Percentiles rank a stretch among this genome's conserved stretches.
phyloP scores from a whole-genome alignment of 2,329 filamentous ascomycete species.

The Epichloe aotearoae region DNA sequence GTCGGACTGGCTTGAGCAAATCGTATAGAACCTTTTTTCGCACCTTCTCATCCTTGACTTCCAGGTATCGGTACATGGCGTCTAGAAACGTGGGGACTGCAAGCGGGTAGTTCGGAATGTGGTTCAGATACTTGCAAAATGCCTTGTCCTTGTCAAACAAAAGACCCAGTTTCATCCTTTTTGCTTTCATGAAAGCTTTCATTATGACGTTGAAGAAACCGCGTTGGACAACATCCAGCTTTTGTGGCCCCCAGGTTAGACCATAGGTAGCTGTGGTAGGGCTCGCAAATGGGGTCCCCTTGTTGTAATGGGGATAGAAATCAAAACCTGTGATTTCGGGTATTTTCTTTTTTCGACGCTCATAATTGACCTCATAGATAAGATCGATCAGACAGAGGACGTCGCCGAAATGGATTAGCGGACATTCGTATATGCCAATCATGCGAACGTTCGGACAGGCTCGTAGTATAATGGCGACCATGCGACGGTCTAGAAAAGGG shows the following conservation, averaged over 20 bases:
- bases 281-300: constrained; percentile 12
- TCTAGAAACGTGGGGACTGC: constrained; percentile 20
- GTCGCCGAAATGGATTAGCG: constrained; percentile 24
- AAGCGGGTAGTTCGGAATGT: constrained; percentile 17
- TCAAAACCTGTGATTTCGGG: constrained; percentile 17
- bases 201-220: constrained; percentile 21
- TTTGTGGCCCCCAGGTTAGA: constrained; percentile 14
- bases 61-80: constrained; percentile 16
- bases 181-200: constrained; percentile 21
- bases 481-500: constrained; percentile 19
- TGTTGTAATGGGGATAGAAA: constrained; percentile 21
- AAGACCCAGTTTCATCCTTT: constrained; percentile 14
- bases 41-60: not conserved
- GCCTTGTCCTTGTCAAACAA: constrained; percentile 19
- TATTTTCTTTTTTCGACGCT: constrained; percentile 6
- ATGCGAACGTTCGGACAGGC: constrained; percentile 18
- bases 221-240: constrained; percentile 17
- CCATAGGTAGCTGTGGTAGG: constrained; percentile 14
- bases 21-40: constrained; percentile 17
- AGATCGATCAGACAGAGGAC: constrained; percentile 20
- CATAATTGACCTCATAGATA: constrained; percentile 21
- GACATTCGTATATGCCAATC: constrained; percentile 25
- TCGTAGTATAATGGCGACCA: constrained; percentile 22
- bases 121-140: constrained; percentile 16
- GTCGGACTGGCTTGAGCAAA: constrained; percentile 18